phyloP scores from a whole-genome alignment of 2,329 filamentous ascomycete genomes.

The Biscogniauxia mediterranea region DNA sequence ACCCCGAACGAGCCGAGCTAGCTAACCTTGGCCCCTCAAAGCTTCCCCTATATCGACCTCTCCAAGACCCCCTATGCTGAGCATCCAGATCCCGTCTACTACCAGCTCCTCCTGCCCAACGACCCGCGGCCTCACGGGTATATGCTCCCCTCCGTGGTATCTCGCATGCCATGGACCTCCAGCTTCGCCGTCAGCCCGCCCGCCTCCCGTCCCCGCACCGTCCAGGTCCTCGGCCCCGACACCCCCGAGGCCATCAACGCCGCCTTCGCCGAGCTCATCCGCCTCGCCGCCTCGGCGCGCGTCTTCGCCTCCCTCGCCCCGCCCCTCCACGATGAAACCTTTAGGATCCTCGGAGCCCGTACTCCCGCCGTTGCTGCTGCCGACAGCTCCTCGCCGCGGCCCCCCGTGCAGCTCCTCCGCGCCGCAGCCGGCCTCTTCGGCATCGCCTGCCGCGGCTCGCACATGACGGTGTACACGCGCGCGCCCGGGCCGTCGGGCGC shows the following conservation, averaged over 20 bases:
- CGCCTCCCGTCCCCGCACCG: constrained; percentile 27
- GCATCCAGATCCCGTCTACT: constrained; percentile 32
- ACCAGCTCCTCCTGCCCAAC: constrained; percentile 42
- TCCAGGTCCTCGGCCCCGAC: constrained; percentile 28
- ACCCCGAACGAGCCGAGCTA: not conserved
- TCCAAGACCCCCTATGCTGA: constrained; percentile 22
- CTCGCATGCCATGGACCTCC: constrained; percentile 43
- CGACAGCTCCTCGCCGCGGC: not conserved
- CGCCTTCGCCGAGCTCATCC: constrained; percentile 27
- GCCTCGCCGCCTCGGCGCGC: constrained; percentile 19
- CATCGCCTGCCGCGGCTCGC: constrained; percentile 58
- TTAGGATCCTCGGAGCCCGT: constrained; percentile 27
- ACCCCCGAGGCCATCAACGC: constrained; percentile 24
- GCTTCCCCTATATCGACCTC: constrained; percentile 44
- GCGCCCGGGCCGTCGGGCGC: constrained; percentile 8
- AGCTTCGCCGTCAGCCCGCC: constrained; percentile 31
- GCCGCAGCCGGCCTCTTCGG: constrained; percentile 43
- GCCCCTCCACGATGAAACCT: constrained; percentile 30
- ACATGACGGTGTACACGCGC: constrained; percentile 59
- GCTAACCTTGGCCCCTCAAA: constrained; percentile 29
- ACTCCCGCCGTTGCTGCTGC: constrained; percentile 1
- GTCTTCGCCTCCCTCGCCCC: constrained; percentile 24
- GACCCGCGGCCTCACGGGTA: constrained; percentile 50
- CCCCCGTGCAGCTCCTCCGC: constrained; percentile 45
- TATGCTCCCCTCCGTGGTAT: constrained; percentile 43